Evolutionary conservation across 1,284 basidiomycete species (phyloP).

Genomic region (Fomitopsis palustris): DNA sequence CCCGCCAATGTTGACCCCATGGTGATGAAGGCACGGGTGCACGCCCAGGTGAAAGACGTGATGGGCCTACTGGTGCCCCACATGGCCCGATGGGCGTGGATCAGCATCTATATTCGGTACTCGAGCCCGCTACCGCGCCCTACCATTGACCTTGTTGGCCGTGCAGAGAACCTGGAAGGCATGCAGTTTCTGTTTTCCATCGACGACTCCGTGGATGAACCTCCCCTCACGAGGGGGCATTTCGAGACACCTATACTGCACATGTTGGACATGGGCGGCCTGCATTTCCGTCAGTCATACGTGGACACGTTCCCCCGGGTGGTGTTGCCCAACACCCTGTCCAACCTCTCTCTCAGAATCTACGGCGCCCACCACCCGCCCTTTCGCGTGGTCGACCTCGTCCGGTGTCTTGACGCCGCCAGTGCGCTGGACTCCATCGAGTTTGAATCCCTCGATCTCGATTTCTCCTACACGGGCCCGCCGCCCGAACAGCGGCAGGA

Average conservation of each 20-base stretch:
- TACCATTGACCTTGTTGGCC: neutral
- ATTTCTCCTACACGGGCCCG: neutral
- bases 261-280: neutral
- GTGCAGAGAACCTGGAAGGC: neutral
- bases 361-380: neutral
- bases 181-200: neutral
- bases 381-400: neutral
- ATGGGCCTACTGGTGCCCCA: slow-evolving; percentile 1
- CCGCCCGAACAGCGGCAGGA: neutral
- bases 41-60: neutral
- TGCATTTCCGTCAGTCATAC: neutral
- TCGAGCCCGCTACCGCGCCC: neutral
- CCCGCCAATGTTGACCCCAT: neutral
- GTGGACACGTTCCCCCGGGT: neutral
- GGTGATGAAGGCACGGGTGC: neutral
- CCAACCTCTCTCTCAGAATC: neutral
- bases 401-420: neutral
- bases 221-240: neutral
- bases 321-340: neutral
- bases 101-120: neutral
- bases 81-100: neutral
- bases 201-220: neutral
- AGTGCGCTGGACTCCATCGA: neutral
- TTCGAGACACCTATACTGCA: neutral
- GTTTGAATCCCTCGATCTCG: neutral